These are phyloP conservation scores for Pisolithus thermaeus DNA, from an alignment of 1,284 basidiomycete genomes.

Conservation along the genomic window DNA sequence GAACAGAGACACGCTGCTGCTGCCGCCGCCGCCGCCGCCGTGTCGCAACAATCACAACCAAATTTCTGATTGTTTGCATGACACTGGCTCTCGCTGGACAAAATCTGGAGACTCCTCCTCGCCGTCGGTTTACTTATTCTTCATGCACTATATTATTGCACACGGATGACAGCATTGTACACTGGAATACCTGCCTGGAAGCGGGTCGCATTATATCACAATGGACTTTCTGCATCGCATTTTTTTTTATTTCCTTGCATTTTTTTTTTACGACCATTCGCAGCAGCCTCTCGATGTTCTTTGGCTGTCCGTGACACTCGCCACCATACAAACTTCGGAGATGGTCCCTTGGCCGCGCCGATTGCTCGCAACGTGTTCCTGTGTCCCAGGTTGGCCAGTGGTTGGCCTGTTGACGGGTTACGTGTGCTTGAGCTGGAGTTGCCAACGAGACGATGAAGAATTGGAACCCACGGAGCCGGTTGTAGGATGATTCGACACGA, in stretches of 20 bases:
- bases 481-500: constrained; percentile 46
- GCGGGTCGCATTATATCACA: constrained; percentile 44
- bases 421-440: constrained; percentile 21
- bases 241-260: constrained; percentile 40
- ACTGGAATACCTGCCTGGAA: constrained; percentile 49
- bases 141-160: constrained; percentile 31
- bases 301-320: constrained; percentile 28
- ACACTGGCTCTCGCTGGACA: not conserved
- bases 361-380: constrained; percentile 24
- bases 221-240: constrained; percentile 42
- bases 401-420: constrained; percentile 11
- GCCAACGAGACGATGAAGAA: constrained; percentile 38
- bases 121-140: constrained; percentile 34
- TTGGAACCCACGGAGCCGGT: constrained; percentile 37
- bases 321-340: constrained; percentile 15
- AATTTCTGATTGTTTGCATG: constrained; percentile 42
- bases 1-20: constrained; percentile 61
- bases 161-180: constrained; percentile 34
- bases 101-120: constrained; percentile 18
- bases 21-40: constrained; percentile 48
- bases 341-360: constrained; percentile 44
- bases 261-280: constrained; percentile 10
- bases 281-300: constrained; percentile 12
- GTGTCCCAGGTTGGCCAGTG: constrained; percentile 14
- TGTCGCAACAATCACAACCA: constrained; percentile 36